A percentile compares a stretch with the other conserved stretches of the same genome.
Conservation (phyloP, 2,329 filamentous ascomycete species). For the Hypoxylon sp. region DNA sequence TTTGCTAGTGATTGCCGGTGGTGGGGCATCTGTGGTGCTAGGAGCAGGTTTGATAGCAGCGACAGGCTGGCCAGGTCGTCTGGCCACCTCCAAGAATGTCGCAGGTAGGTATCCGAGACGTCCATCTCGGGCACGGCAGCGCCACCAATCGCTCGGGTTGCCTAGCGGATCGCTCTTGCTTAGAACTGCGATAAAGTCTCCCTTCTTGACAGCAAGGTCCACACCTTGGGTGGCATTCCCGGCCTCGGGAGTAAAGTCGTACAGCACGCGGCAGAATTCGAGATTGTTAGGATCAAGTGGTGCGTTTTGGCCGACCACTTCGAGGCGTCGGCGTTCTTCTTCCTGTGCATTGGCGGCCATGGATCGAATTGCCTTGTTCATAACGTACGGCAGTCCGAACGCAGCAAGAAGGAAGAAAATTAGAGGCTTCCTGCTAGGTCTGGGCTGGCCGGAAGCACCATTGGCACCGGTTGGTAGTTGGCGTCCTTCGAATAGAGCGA, state of each 20-base stretch:
- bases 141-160: slow-evolving; percentile 96
- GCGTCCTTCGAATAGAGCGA: slow-evolving; percentile 86
- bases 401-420: slow-evolving; percentile 95
- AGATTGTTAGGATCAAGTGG: slow-evolving; percentile 87
- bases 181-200: slow-evolving; percentile 92
- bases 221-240: slow-evolving; percentile 71
- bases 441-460: slow-evolving; percentile 70
- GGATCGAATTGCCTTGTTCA: slow-evolving; percentile 92
- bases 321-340: slow-evolving; percentile 71
- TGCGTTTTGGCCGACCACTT: slow-evolving; percentile 60
- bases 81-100: slow-evolving; percentile 84
- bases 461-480: slow-evolving; percentile 58
- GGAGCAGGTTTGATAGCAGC: slow-evolving; percentile 63
- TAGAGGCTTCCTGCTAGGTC: slow-evolving; percentile 92
- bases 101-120: slow-evolving; percentile 90
- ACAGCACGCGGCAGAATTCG: slow-evolving; percentile 94
- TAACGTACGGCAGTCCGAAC: slow-evolving; percentile 94
- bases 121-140: slow-evolving; percentile 88
- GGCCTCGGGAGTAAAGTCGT: slow-evolving; percentile 88
- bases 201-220: slow-evolving; percentile 91
- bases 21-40: slow-evolving; percentile 53
- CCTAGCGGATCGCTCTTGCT: slow-evolving; percentile 92
- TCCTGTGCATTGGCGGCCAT: slow-evolving; percentile 87
- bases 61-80: slow-evolving; percentile 59
- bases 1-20: slow-evolving; percentile 53